Percentiles rank a stretch among this genome's conserved stretches.
These are phyloP conservation scores for Musa balbisiana DNA, from an alignment of 202 grass and related monocot genomes.

Conservation along the genomic window DNA sequence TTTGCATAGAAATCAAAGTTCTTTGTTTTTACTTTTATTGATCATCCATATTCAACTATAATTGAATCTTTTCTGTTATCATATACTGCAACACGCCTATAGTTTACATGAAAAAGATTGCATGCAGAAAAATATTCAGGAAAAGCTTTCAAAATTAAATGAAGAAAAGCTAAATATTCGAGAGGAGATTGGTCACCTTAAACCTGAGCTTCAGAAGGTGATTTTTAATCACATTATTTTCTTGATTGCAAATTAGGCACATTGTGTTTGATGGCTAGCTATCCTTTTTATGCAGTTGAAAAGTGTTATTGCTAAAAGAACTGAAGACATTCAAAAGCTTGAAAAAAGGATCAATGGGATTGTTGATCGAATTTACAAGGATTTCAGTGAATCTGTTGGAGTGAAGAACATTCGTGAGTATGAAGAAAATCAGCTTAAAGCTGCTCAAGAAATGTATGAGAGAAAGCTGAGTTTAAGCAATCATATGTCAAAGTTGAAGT, in stretches of 20 bases:
- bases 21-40: background rate
- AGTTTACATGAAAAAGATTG: slow-evolving; percentile 19
- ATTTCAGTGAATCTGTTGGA: slow-evolving; percentile 91
- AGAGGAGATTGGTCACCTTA: slow-evolving; percentile 58
- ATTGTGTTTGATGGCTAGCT: slow-evolving; percentile 22
- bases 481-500: slow-evolving; percentile 99
- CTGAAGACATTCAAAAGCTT: slow-evolving; percentile 62
- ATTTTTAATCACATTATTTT: slow-evolving; percentile 4
- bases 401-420: slow-evolving; percentile 96
- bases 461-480: slow-evolving; percentile 71
- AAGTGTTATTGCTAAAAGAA: slow-evolving; percentile 53
- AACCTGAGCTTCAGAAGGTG: slow-evolving; percentile 79
- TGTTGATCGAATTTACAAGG: slow-evolving; percentile 79
- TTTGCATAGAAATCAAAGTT: background rate
- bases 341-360: slow-evolving; percentile 97
- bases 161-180: slow-evolving; percentile 68
- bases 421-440: slow-evolving; percentile 90
- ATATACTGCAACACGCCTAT: background rate
- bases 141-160: slow-evolving; percentile 64
- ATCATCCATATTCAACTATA: background rate
- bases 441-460: slow-evolving; percentile 78
- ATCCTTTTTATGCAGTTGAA: slow-evolving; percentile 53
- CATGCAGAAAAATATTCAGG: slow-evolving; percentile 64
- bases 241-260: slow-evolving; percentile 13
- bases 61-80: background rate